These are phyloP conservation scores for Seminavis robusta DNA, from an alignment of 108 stramenopile genomes.

Conservation along the genomic window DNA sequence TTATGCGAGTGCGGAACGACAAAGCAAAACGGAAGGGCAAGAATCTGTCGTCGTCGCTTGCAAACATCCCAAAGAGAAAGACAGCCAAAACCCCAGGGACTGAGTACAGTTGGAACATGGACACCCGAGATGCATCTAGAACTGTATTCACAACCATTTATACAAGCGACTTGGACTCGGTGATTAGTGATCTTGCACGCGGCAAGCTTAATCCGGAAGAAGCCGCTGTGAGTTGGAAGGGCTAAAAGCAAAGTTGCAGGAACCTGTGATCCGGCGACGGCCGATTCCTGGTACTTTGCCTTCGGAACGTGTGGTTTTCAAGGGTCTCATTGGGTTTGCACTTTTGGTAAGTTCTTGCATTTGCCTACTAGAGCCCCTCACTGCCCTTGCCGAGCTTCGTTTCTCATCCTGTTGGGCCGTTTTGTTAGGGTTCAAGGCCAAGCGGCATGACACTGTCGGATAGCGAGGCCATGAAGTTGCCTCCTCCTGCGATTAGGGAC, in stretches of 20 bases:
- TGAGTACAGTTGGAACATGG: constrained; percentile 38
- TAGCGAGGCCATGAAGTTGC: constrained; percentile 64
- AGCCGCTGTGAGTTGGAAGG: constrained; percentile 47
- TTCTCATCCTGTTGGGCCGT: too few relatives aligned
- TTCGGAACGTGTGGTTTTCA: constrained; percentile 64
- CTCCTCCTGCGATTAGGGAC: constrained; percentile 40
- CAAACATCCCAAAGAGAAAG: too few relatives aligned
- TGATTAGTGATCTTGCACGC: constrained; percentile 47
- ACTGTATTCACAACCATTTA: constrained; percentile 75
- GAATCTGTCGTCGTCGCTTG: too few relatives aligned
- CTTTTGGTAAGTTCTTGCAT: too few relatives aligned
- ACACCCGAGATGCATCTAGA: constrained; percentile 18
- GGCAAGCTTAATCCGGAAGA: constrained; percentile 40
- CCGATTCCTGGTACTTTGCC: constrained; percentile 77
- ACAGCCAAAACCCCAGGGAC: constrained; percentile 27
- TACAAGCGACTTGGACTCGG: constrained; percentile 50
- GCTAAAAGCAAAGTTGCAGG: constrained; percentile 32
- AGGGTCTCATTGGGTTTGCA: constrained; percentile 55
- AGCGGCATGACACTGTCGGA: constrained; percentile 65
- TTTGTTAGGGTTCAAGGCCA: too few relatives aligned
- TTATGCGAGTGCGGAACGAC: constrained; percentile 1
- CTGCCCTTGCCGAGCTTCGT: too few relatives aligned
- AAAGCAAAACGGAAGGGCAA: neutral
- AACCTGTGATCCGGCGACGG: constrained; percentile 60
- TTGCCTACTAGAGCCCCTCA: too few relatives aligned